Conservation (phyloP, 345 rosid genomes). For the Diplotaxis tenuifolia region DNA sequence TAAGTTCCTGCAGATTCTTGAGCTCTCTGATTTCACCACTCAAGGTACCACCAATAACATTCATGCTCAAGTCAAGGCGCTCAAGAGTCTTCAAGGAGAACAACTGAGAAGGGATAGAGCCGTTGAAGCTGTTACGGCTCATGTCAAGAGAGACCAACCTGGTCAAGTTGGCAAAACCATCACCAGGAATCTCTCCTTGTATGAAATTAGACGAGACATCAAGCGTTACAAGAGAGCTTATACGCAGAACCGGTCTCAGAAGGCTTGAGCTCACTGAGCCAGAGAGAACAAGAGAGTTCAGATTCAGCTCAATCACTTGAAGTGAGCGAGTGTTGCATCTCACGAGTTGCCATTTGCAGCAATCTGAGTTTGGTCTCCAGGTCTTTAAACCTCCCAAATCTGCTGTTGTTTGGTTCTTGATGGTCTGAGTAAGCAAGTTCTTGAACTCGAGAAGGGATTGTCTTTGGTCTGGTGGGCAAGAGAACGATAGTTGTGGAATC, state of each 20-base stretch:
- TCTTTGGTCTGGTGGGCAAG: slow-evolving; percentile 24
- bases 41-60: slow-evolving; percentile 29
- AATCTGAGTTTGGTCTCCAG: slow-evolving; percentile 29
- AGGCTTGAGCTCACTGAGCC: slow-evolving; percentile 25
- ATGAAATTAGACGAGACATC: slow-evolving; percentile 14
- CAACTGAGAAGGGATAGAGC: slow-evolving; percentile 36
- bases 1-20: slow-evolving; percentile 28
- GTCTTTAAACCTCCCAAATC: slow-evolving; percentile 5
- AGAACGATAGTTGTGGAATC: slow-evolving; percentile 3
- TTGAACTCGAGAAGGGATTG: slow-evolving; percentile 31
- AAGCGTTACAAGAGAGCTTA: slow-evolving; percentile 6
- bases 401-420: not conserved
- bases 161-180: slow-evolving; percentile 39
- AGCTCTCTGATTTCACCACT: slow-evolving; percentile 20
- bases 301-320: not conserved
- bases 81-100: slow-evolving; percentile 29
- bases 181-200: slow-evolving; percentile 37
- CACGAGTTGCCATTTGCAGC: slow-evolving; percentile 28
- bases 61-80: slow-evolving; percentile 23
- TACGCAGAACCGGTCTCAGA: slow-evolving; percentile 22
- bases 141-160: slow-evolving; percentile 35
- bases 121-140: slow-evolving; percentile 29
- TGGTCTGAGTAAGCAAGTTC: not conserved
- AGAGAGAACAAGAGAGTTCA: not conserved
- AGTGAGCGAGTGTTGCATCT: slow-evolving; percentile 8